A percentile compares a stretch with the other conserved stretches of the same genome.
Evolutionary conservation across 345 rosid genomes (phyloP).

Genomic region (Mallotus nudiflorus): DNA sequence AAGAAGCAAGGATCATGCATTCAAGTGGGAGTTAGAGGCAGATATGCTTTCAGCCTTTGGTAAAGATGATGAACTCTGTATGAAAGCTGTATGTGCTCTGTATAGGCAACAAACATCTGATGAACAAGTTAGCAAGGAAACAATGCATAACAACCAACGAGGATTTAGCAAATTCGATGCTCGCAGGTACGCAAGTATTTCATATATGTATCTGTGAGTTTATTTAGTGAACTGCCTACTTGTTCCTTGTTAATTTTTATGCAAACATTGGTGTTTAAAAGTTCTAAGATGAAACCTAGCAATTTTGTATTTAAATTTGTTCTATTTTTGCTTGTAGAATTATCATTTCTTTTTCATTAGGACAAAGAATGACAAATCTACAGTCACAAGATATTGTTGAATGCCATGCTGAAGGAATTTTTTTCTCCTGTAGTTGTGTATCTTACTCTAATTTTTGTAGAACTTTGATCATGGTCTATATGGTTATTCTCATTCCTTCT

Average conservation of each 20-base stretch:
- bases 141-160: constrained; percentile 42
- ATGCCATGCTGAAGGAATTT: no score
- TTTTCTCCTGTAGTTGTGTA: not conserved
- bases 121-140: constrained; percentile 44
- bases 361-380: no score
- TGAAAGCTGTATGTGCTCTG: constrained; percentile 81
- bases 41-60: constrained; percentile 75
- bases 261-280: no score
- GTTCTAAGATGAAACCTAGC: no score
- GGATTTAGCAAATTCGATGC: constrained; percentile 79
- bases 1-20: constrained; percentile 47
- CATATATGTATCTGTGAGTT: not conserved
- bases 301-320: no score
- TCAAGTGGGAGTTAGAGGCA: constrained; percentile 56
- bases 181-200: constrained; percentile 38
- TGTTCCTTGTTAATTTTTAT: no score
- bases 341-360: no score
- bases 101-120: constrained; percentile 63
- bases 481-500: no score
- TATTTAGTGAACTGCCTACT: no score
- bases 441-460: not conserved
- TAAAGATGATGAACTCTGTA: constrained; percentile 65
- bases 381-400: no score
- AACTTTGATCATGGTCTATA: no score
- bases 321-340: no score